Percentiles rank a stretch among this genome's conserved stretches.
Conservation (phyloP, 2,329 filamentous ascomycete species). For the Penicillium sp. region DNA sequence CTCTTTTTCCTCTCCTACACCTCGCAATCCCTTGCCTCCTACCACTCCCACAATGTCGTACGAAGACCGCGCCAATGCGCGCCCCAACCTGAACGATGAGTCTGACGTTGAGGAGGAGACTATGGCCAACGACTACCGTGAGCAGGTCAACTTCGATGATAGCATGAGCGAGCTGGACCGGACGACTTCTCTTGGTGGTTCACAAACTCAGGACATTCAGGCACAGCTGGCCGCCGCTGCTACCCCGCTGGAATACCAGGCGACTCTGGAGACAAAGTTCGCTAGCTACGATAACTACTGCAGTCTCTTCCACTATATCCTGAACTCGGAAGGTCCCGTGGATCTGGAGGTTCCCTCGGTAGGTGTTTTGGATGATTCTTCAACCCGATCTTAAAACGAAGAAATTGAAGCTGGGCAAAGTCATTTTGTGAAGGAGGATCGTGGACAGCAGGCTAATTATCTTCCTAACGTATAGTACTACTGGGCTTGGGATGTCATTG, state of each 20-base stretch:
- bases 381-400: constrained; percentile 7
- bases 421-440: not conserved
- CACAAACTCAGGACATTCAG: constrained; percentile 88
- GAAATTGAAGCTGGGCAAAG: constrained; percentile 13
- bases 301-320: constrained; percentile 97
- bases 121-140: constrained; percentile 91
- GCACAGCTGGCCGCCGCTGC: constrained; percentile 87
- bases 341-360: constrained; percentile 96
- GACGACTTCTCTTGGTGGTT: constrained; percentile 67
- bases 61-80: constrained; percentile 45
- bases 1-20: constrained; percentile 3
- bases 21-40: constrained; percentile 8
- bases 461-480: constrained; percentile 71
- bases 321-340: constrained; percentile 98
- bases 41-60: constrained; percentile 43
- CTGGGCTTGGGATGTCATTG: constrained; percentile 99
- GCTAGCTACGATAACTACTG: constrained; percentile 99
- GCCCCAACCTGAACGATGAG: constrained; percentile 64
- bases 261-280: constrained; percentile 94
- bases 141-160: constrained; percentile 93
- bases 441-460: constrained; percentile 11
- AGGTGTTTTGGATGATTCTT: constrained; percentile 44
- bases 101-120: constrained; percentile 96
- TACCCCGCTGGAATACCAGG: constrained; percentile 93
- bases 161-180: constrained; percentile 79